phyloP scores from a whole-genome alignment of 345 rosid genomes.

The Eutrema heterophyllum region DNA sequence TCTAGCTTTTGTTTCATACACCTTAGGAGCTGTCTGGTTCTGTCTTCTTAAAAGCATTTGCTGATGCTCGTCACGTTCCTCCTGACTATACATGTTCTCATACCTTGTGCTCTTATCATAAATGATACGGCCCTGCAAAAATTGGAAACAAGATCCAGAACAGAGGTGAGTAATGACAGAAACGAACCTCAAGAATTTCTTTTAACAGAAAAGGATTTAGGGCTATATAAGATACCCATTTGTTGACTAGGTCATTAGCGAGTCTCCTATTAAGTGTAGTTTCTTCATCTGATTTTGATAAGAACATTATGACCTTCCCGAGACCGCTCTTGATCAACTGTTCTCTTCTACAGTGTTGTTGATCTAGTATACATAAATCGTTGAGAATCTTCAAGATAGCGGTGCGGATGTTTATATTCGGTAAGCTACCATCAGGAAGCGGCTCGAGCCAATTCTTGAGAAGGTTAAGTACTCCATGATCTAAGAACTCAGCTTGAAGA shows the following conservation, averaged over 20 bases:
- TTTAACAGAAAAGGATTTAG: background rate
- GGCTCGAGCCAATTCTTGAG: slow-evolving; percentile 93
- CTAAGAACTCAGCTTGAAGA: slow-evolving; percentile 76
- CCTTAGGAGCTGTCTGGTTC: slow-evolving; percentile 40
- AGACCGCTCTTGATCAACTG: slow-evolving; percentile 85
- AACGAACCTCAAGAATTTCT: background rate
- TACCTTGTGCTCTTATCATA: slow-evolving; percentile 83
- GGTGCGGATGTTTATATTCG: slow-evolving; percentile 73
- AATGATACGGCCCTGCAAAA: slow-evolving; percentile 50
- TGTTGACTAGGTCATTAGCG: slow-evolving; percentile 76
- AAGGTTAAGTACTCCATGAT: slow-evolving; percentile 75
- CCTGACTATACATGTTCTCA: slow-evolving; percentile 63
- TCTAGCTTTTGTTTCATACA: slow-evolving; percentile 40
- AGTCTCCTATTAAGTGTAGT: slow-evolving; percentile 69
- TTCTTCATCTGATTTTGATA: slow-evolving; percentile 90
- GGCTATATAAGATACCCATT: slow-evolving; percentile 40
- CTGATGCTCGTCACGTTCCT: slow-evolving; percentile 52
- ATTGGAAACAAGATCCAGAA: background rate
- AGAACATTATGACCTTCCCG: slow-evolving; percentile 88
- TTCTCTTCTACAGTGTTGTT: slow-evolving; percentile 56
- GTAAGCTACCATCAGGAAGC: slow-evolving; percentile 94
- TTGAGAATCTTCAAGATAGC: slow-evolving; percentile 62
- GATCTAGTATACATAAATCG: slow-evolving; percentile 59
- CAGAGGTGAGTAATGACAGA: background rate
- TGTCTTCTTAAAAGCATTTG: slow-evolving; percentile 35